Evolutionary conservation across 495 filamentous ascomycete genomes (phyloP).

Genomic region (Beverwykella pulmonaria): DNA sequence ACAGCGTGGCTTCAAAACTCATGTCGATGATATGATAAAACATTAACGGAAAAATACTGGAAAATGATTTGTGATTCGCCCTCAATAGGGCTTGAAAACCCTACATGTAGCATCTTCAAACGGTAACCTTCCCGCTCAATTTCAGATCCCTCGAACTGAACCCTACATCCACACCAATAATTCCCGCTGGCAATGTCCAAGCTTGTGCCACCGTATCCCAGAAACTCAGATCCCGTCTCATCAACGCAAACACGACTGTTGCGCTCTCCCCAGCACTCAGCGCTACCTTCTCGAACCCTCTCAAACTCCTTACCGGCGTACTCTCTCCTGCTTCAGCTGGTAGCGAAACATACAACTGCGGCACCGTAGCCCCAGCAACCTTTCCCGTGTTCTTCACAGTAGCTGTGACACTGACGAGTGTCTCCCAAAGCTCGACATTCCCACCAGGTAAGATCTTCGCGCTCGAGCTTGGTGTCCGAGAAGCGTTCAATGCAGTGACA

Average conservation of each 20-base stretch:
- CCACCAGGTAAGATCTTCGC: constrained; percentile 26
- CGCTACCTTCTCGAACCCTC: constrained; percentile 60
- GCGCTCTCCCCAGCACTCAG: constrained; percentile 49
- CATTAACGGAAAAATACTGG: too few species aligned
- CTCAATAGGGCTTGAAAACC: too few species aligned
- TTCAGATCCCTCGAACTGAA: constrained; percentile 53
- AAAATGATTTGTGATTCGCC: too few species aligned
- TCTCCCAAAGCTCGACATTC: constrained; percentile 23
- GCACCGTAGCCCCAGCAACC: constrained; percentile 57
- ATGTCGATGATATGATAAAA: too few species aligned
- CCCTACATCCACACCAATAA: constrained; percentile 52
- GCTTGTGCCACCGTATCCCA: constrained; percentile 56
- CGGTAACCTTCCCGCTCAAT: constrained; percentile 43
- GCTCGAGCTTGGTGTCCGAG: constrained; percentile 1
- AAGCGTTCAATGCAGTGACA: neutral
- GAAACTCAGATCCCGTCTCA: constrained; percentile 57
- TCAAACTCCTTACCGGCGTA: constrained; percentile 53
- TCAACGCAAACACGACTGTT: constrained; percentile 52
- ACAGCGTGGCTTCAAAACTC: too few species aligned
- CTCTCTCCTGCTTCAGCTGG: constrained; percentile 36
- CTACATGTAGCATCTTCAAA: constrained; percentile 1
- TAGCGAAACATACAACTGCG: constrained; percentile 57
- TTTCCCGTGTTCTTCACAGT: constrained; percentile 56
- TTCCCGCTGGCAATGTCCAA: constrained; percentile 55
- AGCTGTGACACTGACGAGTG: constrained; percentile 48